Evolutionary conservation across 2,329 filamentous ascomycete genomes (phyloP).

Genomic region (Cladophialophora psammophila): DNA sequence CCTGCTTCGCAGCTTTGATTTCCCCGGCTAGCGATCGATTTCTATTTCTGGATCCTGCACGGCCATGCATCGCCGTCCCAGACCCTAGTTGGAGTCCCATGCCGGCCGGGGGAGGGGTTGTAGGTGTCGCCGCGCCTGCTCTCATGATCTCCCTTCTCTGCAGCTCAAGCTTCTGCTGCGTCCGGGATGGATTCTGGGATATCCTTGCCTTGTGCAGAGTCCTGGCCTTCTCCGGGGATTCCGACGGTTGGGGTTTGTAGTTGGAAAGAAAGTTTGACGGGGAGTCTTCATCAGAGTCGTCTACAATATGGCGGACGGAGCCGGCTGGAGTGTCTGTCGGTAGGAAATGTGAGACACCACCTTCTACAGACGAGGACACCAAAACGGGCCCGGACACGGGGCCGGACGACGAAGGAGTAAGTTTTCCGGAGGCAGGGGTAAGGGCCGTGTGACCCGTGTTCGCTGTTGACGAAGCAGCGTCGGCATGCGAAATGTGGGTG

Average conservation of each 20-base stretch:
- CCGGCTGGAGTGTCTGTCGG: constrained; percentile 40
- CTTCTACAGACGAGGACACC: constrained; percentile 57
- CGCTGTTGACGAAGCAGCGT: constrained; percentile 46
- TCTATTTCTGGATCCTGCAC: constrained; percentile 41
- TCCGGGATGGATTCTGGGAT: constrained; percentile 49
- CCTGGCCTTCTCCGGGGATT: constrained; percentile 48
- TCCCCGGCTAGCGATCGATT: constrained; percentile 37
- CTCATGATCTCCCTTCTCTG: constrained; percentile 49
- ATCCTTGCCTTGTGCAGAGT: constrained; percentile 43
- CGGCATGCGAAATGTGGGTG: constrained; percentile 45
- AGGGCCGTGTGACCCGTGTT: constrained; percentile 33
- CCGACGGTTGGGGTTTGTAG: constrained; percentile 56
- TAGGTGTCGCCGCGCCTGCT: constrained; percentile 53
- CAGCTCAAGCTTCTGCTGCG: constrained; percentile 58
- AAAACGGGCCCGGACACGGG: constrained; percentile 36
- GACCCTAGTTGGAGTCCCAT: constrained; percentile 42
- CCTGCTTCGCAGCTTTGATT: constrained; percentile 48
- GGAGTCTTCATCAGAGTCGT: constrained; percentile 54
- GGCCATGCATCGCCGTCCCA: constrained; percentile 39
- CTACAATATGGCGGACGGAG: constrained; percentile 43
- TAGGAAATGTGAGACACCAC: constrained; percentile 56
- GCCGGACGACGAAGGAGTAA: constrained; percentile 45
- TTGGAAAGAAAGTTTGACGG: constrained; percentile 57
- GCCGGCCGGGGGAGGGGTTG: constrained; percentile 49
- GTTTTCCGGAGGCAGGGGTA: constrained; percentile 44